Base-by-base conservation (phyloP, 2,329 filamentous ascomycete genomes). In the Diaporthe australafricana region DNA sequence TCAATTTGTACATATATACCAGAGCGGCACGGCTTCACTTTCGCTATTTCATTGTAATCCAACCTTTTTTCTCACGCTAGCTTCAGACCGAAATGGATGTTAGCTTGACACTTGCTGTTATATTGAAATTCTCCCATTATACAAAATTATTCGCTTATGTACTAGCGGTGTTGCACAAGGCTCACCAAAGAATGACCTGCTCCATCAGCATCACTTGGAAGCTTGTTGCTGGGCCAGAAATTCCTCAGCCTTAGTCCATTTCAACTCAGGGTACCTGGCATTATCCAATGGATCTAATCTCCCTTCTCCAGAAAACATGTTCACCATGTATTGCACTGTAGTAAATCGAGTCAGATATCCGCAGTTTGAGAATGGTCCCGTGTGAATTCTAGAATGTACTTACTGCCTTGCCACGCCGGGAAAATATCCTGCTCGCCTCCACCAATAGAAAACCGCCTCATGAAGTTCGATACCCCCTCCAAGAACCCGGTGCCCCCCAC, bases 361-460 rank as follows among this genome's bases (percentile, higher is more conserved):
- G 5, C 11, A 38, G 25, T 17, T 38, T 20, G 5, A 40, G 14
- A n/a, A 38, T n/a, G 14, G 1, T 12, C 2, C 1, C 4, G 35
- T 3, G 5, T 8, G 2, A 12, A 6, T 38, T 25, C 53, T 12
- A 35, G 20, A 9, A 14, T 38, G 11, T 3, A 50, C 60, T 65
- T 65, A 65, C 60, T 74, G 22, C 74, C 74, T 57, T 75, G 74
- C 74, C 74, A 75, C 16, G 69, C 69, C n/a, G 74, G 74, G 32
- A 75, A 70, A 7, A 72, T 17, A 17, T 72, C 70, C 8, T 70
- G 56, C 30, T 73, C 73, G 14, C 70, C 57, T 8, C 74, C 74
- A 1, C 72, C 72, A 16, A 73, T 53, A 16, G 70, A 68, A 20
- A 74, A 69, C 1, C 69, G 69, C 56, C 70, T 62, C 71, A 75